phyloP scores from a whole-genome alignment of 805 yeast genomes.

The Aciculoconidium aculeatum region DNA sequence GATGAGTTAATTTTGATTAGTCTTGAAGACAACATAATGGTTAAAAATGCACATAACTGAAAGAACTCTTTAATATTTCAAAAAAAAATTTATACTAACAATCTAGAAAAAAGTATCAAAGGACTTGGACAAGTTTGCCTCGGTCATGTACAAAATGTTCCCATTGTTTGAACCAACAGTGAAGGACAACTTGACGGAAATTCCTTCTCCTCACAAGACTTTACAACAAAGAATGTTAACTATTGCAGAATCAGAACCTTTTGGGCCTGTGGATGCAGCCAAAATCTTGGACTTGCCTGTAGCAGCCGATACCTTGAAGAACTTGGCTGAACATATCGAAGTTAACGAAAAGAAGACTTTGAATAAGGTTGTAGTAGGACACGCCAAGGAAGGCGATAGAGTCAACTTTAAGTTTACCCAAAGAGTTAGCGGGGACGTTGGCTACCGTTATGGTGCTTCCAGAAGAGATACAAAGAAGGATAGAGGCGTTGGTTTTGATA shows the following conservation, averaged over 20 bases:
- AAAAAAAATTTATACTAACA: constrained; percentile 8
- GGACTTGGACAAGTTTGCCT: constrained; percentile 56
- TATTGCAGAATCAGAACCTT: constrained; percentile 90
- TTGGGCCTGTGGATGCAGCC: constrained; percentile 95
- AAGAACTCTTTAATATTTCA: neutral
- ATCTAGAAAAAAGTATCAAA: constrained; percentile 12
- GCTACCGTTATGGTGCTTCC: constrained; percentile 87
- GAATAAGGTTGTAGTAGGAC: constrained; percentile 43
- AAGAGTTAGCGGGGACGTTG: constrained; percentile 78
- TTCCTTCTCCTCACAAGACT: constrained; percentile 84
- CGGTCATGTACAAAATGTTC: constrained; percentile 70
- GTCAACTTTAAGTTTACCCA: constrained; percentile 67
- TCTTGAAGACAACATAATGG: constrained; percentile 69
- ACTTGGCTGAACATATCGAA: constrained; percentile 56
- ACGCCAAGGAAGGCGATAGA: constrained; percentile 63
- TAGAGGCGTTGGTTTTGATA: constrained; percentile 67
- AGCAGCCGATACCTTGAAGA: constrained; percentile 73
- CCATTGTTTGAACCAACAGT: constrained; percentile 52
- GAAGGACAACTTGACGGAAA: constrained; percentile 84
- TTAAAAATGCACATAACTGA: constrained; percentile 27
- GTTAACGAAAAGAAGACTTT: constrained; percentile 29
- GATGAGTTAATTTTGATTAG: constrained; percentile 67
- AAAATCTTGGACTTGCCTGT: constrained; percentile 75
- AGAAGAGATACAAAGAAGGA: constrained; percentile 84
- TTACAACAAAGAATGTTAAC: constrained; percentile 77